Evolutionary conservation across 2,329 filamentous ascomycete genomes (phyloP).

Genomic region (Botryosphaeria dothidea): DNA sequence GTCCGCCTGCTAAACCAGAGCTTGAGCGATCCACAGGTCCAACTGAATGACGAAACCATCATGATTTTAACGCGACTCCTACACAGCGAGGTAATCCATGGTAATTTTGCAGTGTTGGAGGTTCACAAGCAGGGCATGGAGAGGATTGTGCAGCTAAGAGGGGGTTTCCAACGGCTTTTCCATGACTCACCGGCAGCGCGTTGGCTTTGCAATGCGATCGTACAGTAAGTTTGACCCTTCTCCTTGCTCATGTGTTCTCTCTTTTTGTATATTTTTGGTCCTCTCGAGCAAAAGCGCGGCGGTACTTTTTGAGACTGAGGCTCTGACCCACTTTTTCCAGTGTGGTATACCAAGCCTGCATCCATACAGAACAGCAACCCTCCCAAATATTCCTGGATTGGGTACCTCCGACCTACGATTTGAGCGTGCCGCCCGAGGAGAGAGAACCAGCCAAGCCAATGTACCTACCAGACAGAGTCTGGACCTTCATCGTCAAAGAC

Average conservation of each 20-base stretch:
- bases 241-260: not conserved
- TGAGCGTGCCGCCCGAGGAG: not conserved
- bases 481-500: slow-evolving; percentile 3
- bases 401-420: not conserved
- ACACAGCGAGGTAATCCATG: slow-evolving; percentile 2
- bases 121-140: slow-evolving; percentile 4
- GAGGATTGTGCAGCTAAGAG: slow-evolving; percentile 2
- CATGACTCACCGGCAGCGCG: slow-evolving; percentile 2
- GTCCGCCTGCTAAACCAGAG: slow-evolving; percentile 8
- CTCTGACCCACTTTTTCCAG: not conserved
- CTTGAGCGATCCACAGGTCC: not conserved
- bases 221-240: not conserved
- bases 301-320: too few species aligned
- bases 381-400: slow-evolving; percentile 1
- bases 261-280: too few species aligned
- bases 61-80: slow-evolving; percentile 1
- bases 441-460: not conserved
- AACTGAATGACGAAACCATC: slow-evolving; percentile 5
- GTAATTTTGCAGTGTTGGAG: slow-evolving; percentile 1
- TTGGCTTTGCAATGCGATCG: slow-evolving; percentile 4
- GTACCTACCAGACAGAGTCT: not conserved
- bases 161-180: not conserved
- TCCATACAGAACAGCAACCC: slow-evolving; percentile 5
- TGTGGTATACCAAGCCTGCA: slow-evolving; percentile 2
- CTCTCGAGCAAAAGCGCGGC: too few species aligned